A percentile compares a stretch with the other conserved stretches of the same genome.
Conservation (phyloP, 1,284 basidiomycete genomes). For the Moniliophthora roreri region DNA sequence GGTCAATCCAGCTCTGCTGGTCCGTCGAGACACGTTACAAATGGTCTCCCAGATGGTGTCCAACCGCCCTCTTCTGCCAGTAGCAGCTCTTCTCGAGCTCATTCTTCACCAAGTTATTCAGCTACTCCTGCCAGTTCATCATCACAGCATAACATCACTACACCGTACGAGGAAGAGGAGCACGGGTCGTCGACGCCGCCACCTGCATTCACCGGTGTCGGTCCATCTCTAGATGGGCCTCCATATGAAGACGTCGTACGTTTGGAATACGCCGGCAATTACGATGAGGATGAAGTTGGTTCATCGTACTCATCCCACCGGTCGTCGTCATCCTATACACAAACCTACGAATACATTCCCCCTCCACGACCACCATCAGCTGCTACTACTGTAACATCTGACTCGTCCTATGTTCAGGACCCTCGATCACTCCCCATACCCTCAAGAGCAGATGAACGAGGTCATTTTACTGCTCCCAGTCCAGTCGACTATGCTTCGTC, state of each 20-base stretch:
- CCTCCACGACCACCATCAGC: neutral
- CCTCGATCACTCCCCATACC: neutral
- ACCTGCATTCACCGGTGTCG: slow-evolving; percentile 41
- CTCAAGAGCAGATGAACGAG: neutral
- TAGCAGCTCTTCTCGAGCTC: neutral
- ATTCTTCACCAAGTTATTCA: neutral
- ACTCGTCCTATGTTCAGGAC: neutral
- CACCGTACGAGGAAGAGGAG: slow-evolving; percentile 20
- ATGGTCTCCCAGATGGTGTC: neutral
- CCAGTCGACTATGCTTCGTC: neutral
- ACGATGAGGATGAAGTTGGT: neutral
- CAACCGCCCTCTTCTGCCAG: neutral
- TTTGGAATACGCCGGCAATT: slow-evolving; percentile 16
- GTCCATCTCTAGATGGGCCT: slow-evolving; percentile 38
- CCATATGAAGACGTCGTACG: slow-evolving; percentile 34
- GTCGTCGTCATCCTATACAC: neutral
- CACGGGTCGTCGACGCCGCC: slow-evolving; percentile 34
- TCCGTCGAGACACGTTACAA: neutral
- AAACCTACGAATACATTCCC: neutral
- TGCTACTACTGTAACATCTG: neutral
- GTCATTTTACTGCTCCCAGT: neutral
- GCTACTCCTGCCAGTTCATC: neutral
- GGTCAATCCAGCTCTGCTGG: neutral
- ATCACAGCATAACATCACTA: slow-evolving; percentile 6
- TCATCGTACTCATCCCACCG: slow-evolving; percentile 3